A percentile compares a stretch with the other conserved stretches of the same genome.
Conservation (phyloP, 345 rosid species). For the Hypericum perforatum region DNA sequence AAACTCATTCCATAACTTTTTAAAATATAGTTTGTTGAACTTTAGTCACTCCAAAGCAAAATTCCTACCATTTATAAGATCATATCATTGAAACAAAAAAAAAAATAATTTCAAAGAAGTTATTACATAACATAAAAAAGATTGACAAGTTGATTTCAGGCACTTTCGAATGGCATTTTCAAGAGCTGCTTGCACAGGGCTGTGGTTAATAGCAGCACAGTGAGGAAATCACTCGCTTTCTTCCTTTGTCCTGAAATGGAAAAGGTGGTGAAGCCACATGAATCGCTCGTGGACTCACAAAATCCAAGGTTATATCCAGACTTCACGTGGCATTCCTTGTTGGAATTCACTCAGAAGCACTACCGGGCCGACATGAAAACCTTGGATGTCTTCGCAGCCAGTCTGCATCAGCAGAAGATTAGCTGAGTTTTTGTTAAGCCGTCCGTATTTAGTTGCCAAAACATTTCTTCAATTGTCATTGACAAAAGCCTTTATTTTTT, state of each 20-base stretch:
- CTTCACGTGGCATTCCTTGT: constrained; percentile 34
- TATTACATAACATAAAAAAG: too few relatives aligned
- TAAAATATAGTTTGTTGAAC: too few relatives aligned
- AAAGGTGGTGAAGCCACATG: constrained; percentile 30
- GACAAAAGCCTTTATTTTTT: too few relatives aligned
- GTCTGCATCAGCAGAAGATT: constrained; percentile 5
- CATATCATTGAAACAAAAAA: neutral
- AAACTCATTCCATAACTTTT: too few relatives aligned
- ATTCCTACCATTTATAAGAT: too few relatives aligned
- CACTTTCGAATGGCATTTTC: constrained; percentile 38
- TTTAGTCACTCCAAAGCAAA: too few relatives aligned
- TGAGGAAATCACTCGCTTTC: constrained; percentile 34
- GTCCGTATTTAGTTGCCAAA: too few relatives aligned
- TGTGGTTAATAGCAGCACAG: constrained; percentile 28
- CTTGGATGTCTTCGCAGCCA: constrained; percentile 23
- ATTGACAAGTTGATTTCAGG: constrained; percentile 21
- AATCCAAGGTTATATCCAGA: constrained; percentile 24
- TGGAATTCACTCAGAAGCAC: constrained; percentile 29
- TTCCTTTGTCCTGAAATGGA: constrained; percentile 40
- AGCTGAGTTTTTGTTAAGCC: too few relatives aligned
- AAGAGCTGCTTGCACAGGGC: constrained; percentile 41
- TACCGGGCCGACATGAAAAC: constrained; percentile 29
- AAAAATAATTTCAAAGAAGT: neutral
- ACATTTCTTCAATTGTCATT: too few relatives aligned
- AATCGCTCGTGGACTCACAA: constrained; percentile 14